Evolutionary conservation across 129 eudicot species (phyloP).

Genomic region (Helianthus annuus): DNA sequence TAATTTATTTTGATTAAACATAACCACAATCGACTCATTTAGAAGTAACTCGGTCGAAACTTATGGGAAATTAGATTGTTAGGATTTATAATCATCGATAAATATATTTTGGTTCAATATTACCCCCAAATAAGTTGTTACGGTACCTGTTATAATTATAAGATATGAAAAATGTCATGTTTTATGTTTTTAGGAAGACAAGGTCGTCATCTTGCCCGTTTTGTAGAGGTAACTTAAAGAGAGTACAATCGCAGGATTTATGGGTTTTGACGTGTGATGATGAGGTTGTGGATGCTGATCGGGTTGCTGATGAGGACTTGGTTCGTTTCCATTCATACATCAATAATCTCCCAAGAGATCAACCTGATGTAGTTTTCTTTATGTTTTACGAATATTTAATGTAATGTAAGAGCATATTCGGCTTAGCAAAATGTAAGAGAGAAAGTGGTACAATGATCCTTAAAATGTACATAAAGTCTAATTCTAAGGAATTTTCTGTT

Average conservation of each 20-base stretch:
- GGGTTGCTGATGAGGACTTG: constrained; percentile 66
- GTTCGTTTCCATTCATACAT: constrained; percentile 63
- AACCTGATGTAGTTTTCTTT: constrained; percentile 71
- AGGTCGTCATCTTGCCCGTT: constrained; percentile 95
- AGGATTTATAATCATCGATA: too few relatives aligned
- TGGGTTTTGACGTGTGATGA: constrained; percentile 80
- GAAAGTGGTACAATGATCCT: constrained; percentile 35
- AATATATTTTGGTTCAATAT: too few relatives aligned
- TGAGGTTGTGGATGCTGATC: constrained; percentile 70
- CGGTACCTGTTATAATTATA: too few relatives aligned
- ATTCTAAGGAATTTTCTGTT: constrained; percentile 1
- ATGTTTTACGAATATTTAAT: constrained; percentile 79
- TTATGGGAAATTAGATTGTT: too few relatives aligned
- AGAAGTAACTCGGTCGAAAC: too few relatives aligned
- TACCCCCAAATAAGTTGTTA: too few relatives aligned
- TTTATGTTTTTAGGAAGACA: constrained; percentile 52
- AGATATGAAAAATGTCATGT: too few relatives aligned
- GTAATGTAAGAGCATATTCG: constrained; percentile 26
- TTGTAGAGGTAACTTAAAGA: constrained; percentile 78
- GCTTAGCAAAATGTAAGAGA: constrained; percentile 38
- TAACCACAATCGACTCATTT: too few relatives aligned
- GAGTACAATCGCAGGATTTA: constrained; percentile 79
- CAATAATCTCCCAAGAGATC: constrained; percentile 72
- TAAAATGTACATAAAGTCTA: constrained; percentile 52
- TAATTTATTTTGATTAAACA: too few relatives aligned